Conservation (phyloP, 768 basidiomycete genomes). For the Cubamyces sp. region DNA sequence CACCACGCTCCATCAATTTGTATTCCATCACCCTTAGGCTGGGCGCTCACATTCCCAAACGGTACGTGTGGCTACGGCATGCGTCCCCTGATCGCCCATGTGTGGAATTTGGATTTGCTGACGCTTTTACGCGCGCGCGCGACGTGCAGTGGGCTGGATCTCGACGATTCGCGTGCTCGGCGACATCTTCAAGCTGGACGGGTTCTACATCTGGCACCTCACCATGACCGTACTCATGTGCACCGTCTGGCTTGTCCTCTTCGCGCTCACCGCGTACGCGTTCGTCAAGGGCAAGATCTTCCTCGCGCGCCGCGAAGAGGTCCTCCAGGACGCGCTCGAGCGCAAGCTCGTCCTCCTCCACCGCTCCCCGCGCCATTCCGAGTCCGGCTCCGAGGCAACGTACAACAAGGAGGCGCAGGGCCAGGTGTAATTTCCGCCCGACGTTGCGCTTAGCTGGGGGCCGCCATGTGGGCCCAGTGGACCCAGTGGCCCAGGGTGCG, state of each 20-base stretch:
- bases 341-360: conserved; percentile 4
- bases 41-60: conserved; percentile 53
- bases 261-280: conserved; percentile 45
- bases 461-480: conserved; percentile 4
- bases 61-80: conserved; percentile 31
- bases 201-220: conserved; percentile 44
- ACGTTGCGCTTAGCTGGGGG: too few relatives aligned
- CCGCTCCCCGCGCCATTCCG: conserved; percentile 2
- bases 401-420: conserved; percentile 21
- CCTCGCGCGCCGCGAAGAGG: conserved; percentile 45
- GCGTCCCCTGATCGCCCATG: neutral
- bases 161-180: conserved; percentile 45
- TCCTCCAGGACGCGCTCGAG: conserved; percentile 41
- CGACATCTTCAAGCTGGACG: conserved; percentile 44
- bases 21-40: conserved; percentile 32
- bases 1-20: too few relatives aligned
- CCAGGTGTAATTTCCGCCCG: conserved; percentile 13
- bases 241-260: conserved; percentile 45
- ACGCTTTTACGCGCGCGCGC: neutral
- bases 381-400: too few relatives aligned
- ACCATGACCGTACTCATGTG: conserved; percentile 47
- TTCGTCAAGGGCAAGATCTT: conserved; percentile 50
- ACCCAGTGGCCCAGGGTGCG: neutral
- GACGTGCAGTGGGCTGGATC: conserved; percentile 46
- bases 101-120: neutral